These are phyloP conservation scores for Tetrastigma voinierianum DNA, from an alignment of 164 flowering plant species.

Conservation along the genomic window DNA sequence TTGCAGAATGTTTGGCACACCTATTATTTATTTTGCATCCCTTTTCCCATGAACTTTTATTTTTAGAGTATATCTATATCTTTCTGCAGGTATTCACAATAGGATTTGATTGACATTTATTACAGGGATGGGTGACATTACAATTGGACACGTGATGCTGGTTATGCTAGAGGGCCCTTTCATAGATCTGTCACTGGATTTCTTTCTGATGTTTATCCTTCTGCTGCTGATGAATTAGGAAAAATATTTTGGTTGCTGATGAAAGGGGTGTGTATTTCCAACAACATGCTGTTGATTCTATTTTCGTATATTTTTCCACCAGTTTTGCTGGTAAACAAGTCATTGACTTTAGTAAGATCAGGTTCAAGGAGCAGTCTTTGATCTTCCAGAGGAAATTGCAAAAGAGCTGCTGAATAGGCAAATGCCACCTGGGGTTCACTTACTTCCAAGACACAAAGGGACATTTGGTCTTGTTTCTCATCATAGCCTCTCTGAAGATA, in stretches of 20 bases:
- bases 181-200: conserved; percentile 89
- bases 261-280: conserved; percentile 58
- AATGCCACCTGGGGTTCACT: conserved; percentile 75
- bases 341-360: conserved; percentile 23
- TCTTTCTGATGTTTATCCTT: conserved; percentile 70
- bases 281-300: not conserved
- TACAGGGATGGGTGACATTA: conserved; percentile 85
- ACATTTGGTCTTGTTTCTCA: not conserved
- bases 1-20: not conserved
- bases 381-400: conserved; percentile 96
- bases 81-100: not conserved
- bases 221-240: conserved; percentile 97
- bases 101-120: conserved; percentile 8
- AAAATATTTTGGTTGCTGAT: conserved; percentile 87
- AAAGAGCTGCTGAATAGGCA: conserved; percentile 70
- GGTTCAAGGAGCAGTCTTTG: conserved; percentile 98
- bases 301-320: not conserved
- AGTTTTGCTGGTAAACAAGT: not conserved
- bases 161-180: conserved; percentile 56
- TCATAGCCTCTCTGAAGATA: not conserved
- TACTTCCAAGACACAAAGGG: conserved; percentile 72
- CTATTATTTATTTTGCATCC: not conserved
- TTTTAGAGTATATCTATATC: not conserved
- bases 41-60: not conserved
- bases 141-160: conserved; percentile 72